Evolutionary conservation across 805 yeast genomes (phyloP).

Genomic region (Kodamaea restingae): DNA sequence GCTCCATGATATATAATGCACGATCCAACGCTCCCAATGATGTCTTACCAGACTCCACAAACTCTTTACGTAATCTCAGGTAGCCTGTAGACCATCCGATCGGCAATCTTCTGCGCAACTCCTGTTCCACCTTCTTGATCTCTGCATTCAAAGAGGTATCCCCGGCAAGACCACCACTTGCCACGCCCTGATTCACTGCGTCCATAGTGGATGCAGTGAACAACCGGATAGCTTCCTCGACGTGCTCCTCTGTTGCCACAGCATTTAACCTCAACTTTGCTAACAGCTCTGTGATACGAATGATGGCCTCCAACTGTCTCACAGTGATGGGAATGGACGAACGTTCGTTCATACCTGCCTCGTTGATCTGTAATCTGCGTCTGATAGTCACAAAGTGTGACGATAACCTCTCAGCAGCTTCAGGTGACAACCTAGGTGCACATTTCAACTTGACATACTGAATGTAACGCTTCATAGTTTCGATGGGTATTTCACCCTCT

Average conservation of each 20-base stretch:
- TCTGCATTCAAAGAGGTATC: conserved; percentile 64
- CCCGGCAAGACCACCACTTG: conserved; percentile 36
- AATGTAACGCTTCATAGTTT: conserved; percentile 86
- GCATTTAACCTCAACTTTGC: conserved; percentile 85
- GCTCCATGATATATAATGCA: conserved; percentile 76
- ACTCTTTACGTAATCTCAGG: conserved; percentile 76
- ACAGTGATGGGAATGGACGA: conserved; percentile 96
- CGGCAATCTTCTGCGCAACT: conserved; percentile 84
- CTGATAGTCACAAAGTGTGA: conserved; percentile 92
- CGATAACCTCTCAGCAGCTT: conserved; percentile 85
- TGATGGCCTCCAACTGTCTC: conserved; percentile 95
- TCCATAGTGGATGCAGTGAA: conserved; percentile 98
- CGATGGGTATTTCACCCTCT: conserved; percentile 85
- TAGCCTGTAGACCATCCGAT: conserved; percentile 95
- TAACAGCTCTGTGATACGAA: conserved; percentile 89
- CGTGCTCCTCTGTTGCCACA: conserved; percentile 82
- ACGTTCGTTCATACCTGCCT: conserved; percentile 76
- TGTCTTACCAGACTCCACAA: conserved; percentile 61
- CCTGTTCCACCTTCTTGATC: conserved; percentile 75
- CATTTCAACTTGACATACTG: conserved; percentile 86
- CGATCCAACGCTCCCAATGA: conserved; percentile 73
- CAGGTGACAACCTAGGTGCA: conserved; percentile 87
- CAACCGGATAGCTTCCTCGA: conserved; percentile 89
- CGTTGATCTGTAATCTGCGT: conserved; percentile 75
- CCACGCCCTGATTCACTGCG: conserved; percentile 72